Evolutionary conservation across 257 asterid genomes (phyloP).

Genomic region (Nicotiana paniculata): DNA sequence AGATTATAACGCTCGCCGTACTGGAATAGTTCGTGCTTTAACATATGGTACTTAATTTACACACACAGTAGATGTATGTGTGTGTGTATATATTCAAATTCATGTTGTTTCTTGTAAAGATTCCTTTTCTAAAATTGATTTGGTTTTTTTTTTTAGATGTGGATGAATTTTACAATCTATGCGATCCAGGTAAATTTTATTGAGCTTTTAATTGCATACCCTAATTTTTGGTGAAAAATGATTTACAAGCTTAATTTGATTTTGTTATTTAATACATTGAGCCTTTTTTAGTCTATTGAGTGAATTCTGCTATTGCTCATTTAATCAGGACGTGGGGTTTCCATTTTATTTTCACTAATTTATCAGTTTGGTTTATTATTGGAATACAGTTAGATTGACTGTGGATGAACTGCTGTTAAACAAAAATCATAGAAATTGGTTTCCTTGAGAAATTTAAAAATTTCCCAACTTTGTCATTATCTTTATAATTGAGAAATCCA

Average conservation of each 20-base stretch:
- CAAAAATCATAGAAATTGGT: background rate
- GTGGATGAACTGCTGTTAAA: background rate
- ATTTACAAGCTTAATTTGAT: background rate
- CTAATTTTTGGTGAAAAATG: background rate
- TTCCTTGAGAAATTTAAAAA: background rate
- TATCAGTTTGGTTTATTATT: background rate
- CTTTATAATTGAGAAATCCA: background rate
- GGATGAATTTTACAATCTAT: constrained; percentile 79
- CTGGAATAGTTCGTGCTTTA: constrained; percentile 84
- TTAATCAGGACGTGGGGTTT: background rate
- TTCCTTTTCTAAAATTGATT: background rate
- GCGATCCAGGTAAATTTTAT: constrained; percentile 76
- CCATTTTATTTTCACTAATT: background rate
- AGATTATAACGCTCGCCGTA: constrained; percentile 78
- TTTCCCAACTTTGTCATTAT: background rate
- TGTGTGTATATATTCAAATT: background rate
- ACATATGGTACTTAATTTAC: constrained; percentile 45
- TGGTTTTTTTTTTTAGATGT: constrained; percentile 48
- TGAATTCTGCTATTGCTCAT: no score
- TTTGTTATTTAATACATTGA: background rate
- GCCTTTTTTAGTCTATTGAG: no score
- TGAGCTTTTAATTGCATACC: background rate
- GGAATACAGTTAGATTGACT: background rate
- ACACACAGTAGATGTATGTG: background rate
- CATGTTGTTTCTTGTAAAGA: background rate